Evolutionary conservation across 495 filamentous ascomycete genomes (phyloP).

Genomic region (Terfezia claveryi): DNA sequence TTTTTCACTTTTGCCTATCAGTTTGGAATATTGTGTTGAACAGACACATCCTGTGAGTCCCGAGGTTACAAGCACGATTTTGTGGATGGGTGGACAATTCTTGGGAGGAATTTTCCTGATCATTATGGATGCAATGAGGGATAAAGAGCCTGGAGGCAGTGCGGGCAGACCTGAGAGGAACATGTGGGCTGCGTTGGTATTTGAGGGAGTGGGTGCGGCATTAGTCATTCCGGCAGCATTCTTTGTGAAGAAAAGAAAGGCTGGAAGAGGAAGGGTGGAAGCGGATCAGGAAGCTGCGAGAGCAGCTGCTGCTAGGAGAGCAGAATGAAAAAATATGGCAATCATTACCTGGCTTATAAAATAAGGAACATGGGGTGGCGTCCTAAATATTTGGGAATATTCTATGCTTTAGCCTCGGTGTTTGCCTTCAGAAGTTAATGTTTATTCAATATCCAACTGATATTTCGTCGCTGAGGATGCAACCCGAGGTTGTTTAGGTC

Average conservation of each 20-base stretch:
- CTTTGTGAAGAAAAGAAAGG: slow-evolving; percentile 34
- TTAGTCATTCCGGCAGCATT: slow-evolving; percentile 45
- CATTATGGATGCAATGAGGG: slow-evolving; percentile 57
- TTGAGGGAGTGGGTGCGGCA: slow-evolving; percentile 47
- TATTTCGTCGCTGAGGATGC: too few relatives aligned
- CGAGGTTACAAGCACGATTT: slow-evolving; percentile 59
- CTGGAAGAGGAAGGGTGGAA: slow-evolving; percentile 36
- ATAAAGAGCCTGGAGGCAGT: slow-evolving; percentile 16
- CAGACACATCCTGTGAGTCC: slow-evolving; percentile 72
- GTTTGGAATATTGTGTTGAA: slow-evolving; percentile 69
- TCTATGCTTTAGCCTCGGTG: too few relatives aligned
- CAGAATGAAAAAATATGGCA: too few relatives aligned
- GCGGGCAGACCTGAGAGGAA: background rate
- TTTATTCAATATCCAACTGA: too few relatives aligned
- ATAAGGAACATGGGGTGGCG: too few relatives aligned
- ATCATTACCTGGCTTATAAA: too few relatives aligned
- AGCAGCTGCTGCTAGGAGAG: background rate
- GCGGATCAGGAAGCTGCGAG: slow-evolving; percentile 23
- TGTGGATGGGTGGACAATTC: slow-evolving; percentile 65
- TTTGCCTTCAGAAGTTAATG: too few relatives aligned
- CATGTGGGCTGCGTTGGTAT: slow-evolving; percentile 36
- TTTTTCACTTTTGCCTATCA: slow-evolving; percentile 67
- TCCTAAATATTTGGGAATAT: too few relatives aligned
- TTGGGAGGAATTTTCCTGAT: slow-evolving; percentile 69
- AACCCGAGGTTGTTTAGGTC: too few relatives aligned